Conservation (phyloP, 306 rosid species). For the Potentilla sterilis region DNA sequence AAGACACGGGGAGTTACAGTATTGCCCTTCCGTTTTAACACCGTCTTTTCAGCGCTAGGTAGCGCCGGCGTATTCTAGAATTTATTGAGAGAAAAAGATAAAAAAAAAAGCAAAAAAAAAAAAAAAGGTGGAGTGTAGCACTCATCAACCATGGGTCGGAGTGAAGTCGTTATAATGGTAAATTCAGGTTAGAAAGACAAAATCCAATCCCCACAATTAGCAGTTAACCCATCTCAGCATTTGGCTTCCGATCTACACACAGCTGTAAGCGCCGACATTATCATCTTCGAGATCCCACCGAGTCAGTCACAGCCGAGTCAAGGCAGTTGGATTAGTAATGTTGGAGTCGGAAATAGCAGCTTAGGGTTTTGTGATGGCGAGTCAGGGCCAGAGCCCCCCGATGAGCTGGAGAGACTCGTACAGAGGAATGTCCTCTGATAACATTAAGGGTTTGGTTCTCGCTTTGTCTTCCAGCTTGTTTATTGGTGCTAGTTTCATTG, state of each 20-base stretch:
- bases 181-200: conserved; percentile 7
- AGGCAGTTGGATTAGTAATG: neutral
- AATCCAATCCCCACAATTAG: neutral
- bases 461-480: conserved; percentile 85
- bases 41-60: no score
- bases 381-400: conserved; percentile 27
- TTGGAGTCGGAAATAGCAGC: conserved; percentile 8
- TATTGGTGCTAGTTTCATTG: conserved; percentile 88
- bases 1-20: no score
- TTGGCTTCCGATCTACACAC: conserved; percentile 8
- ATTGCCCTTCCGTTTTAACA: no score
- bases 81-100: no score
- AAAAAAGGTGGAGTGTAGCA: neutral
- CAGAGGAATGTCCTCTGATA: conserved; percentile 80
- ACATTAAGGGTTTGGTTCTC: conserved; percentile 67
- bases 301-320: neutral
- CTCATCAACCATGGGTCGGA: conserved; percentile 27
- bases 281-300: conserved; percentile 16
- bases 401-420: conserved; percentile 58
- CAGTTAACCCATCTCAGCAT: neutral
- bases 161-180: conserved; percentile 22
- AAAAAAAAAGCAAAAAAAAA: neutral
- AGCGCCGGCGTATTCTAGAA: no score
- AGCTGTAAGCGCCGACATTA: conserved; percentile 18
- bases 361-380: conserved; percentile 24